Evolutionary conservation across 73 alveolate species (phyloP), one percentile per base, ranked within the genome.

Genomic region (Paramecium tetraurelia): DNA sequence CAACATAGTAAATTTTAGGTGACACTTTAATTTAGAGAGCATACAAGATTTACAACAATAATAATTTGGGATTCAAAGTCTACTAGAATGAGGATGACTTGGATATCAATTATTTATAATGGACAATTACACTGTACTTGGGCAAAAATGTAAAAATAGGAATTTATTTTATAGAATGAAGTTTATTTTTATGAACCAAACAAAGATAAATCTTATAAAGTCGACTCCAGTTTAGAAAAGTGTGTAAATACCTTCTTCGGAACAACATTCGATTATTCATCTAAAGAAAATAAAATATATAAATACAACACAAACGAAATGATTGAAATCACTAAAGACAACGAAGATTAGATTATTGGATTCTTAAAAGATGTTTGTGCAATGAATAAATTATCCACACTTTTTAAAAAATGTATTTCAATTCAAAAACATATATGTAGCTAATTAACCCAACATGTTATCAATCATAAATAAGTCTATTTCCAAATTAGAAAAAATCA

Each of bases 121-220:
- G 90, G 90, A 80, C 90, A 22, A 46, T 44, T 9, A 80, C 90
- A 3, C 75, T 80, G 16, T 41, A 40, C 22, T 80, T 80, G 9
- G 90, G 90, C 35, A 80, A 80, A 46, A 80, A 80, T 80, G 90
- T 80, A 43, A 43, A 27, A 20, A 21, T 38, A 80, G 16, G 7
- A 80, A 44, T 44, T 31, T 44, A 80, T 4, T 16, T 22, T 44
- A 44, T 80, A 80, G 90, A 80, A 40, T 80, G 90, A 80, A 80
- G 90, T 80, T 24, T 80, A 31, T 80, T 80, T 80, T 10, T 80
- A 80, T 80, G 90, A 80, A 46, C 90, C 90, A 22, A 80, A 80
- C 8, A 40, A 46, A 44, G 90, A 80, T 80, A 80, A 80, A 80
- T 80, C 90, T 10, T 80, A 80, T 8, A 80, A 44, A 80, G 57